Evolutionary conservation across 208 protist genomes (phyloP).

Genomic region (Acanthamoeba triangularis): DNA sequence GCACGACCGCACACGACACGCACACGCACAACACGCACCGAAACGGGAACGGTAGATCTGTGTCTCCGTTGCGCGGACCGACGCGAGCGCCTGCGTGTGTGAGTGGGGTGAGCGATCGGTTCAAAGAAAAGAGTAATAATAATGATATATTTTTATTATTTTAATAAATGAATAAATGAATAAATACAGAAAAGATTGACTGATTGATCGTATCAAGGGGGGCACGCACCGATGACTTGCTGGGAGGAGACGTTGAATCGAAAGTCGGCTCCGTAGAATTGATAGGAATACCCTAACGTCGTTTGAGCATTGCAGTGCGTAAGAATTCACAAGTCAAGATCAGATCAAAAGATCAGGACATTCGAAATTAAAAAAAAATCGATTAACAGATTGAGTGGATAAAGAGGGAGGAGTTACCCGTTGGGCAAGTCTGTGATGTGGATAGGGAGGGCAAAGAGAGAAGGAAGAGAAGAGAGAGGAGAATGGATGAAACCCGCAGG

Average conservation of each 20-base stretch:
- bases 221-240: constrained; percentile 54
- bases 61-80: constrained; percentile 32
- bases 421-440: neutral
- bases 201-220: neutral
- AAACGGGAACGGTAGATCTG: constrained; percentile 28
- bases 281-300: neutral
- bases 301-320: too few species aligned
- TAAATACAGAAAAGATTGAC: neutral
- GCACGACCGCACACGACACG: too few species aligned
- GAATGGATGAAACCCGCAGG: neutral
- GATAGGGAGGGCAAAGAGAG: neutral
- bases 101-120: neutral
- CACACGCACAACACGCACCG: neutral
- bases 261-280: constrained; percentile 56
- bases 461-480: neutral
- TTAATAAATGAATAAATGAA: too few species aligned
- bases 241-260: constrained; percentile 50
- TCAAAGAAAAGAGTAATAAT: neutral
- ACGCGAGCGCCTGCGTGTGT: constrained; percentile 24
- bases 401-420: neutral
- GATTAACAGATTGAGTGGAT: neutral
- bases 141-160: neutral
- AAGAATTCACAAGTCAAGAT: neutral
- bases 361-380: neutral
- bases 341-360: neutral